Base-by-base conservation (phyloP, 1,284 basidiomycete genomes). In the Filobasidium uniguttulatum region DNA sequence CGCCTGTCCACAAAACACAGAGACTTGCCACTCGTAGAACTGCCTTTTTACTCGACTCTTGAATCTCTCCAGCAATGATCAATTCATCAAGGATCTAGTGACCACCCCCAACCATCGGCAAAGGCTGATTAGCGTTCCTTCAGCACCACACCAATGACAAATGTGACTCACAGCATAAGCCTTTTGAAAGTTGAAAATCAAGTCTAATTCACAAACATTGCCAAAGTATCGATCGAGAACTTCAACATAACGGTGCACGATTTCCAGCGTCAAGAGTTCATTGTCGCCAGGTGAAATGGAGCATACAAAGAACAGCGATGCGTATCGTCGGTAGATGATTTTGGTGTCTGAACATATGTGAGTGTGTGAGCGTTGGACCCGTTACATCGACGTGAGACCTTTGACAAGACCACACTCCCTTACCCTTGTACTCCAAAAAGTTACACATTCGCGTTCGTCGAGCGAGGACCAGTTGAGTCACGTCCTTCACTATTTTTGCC, bases 171-270 rank as follows among this genome's bases (percentile, higher is more conserved):
- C 88, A 4, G 90, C 86, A 68, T 88, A 96, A 29, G 90, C 90
- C 68, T 94, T 94, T 67, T 96, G 90, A 70, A 94, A 96, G 74
- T 96, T 96, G 77, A 96, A 96, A 63, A 96, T 96, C 52, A 97
- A 74, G 69, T 97, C 91, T 46, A 96, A 75, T 71, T 96, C 90
- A 73, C 90, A 96, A 17, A 93, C 90, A 65, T 98, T 99, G 49
- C 94, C 94, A 74, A 99, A 99, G 71, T 98, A 98, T 45, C 93
- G 77, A 69, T 99, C 94, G 51, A 99, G 72, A n/a, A 98, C 86
- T 66, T 99, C 94, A 54, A 99, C 94, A 62, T 94, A 99, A 63
- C 94, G 82, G 69, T 99, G 94, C 49, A 98, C 90, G 58, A 98
- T 83, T 72, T 98, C 93, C 50, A 98, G 76, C 1, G 91, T 91